Base-by-base conservation (phyloP, 2,329 filamentous ascomycete species). In the Stagonosporopsis cucurbitacearum region DNA sequence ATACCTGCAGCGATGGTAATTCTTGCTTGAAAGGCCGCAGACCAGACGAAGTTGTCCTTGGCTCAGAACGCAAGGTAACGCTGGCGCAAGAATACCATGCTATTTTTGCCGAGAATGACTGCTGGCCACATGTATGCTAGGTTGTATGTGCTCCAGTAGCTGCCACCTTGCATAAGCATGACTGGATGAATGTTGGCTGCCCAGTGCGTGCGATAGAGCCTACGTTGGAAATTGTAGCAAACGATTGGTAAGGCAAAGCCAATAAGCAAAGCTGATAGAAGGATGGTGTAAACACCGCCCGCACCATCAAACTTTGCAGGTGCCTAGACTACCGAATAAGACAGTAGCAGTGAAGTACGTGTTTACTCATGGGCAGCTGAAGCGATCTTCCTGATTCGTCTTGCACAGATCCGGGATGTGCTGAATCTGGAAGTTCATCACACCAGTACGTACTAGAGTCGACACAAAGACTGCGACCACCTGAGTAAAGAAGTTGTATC, bases 401-500 rank as follows among this genome's bases (percentile, higher is more conserved):
- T 80, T 81, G 68, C 83, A 84, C 7, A 85, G 77, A n/a, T 73
- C 73, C 0, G 75, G 65, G 42, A 85, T 84, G 57, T 78, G 57
- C 8, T 46, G 68, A 72, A 84, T 78, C 66, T 83, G 81, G 62
- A 76, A 79, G 59, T 77, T 74, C 54, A 76, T 66, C 2, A 84
- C 78, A 13, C 78, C 81, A 3, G 80, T 78, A 58, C 79, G 81
- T 37, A 84, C 78, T 41, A 84, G 75, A 1, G 80, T 83, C 43
- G 80, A 82, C 19, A 84, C 71, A 19, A 86, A 74, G 2, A 83
- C 87, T 30, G 84, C 83, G 9, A 82, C 74, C 66, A 87, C 83
- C 70, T 87, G 85, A 1, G 84, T 84, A 20, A 77, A 73, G 62
- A 87, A 88, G 3, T 84, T 83, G 26, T 85, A 80, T 11, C 82